Percentiles rank a stretch among this genome's conserved stretches.
Conservation (phyloP, 345 rosid genomes). For the Brassica napus region DNA sequence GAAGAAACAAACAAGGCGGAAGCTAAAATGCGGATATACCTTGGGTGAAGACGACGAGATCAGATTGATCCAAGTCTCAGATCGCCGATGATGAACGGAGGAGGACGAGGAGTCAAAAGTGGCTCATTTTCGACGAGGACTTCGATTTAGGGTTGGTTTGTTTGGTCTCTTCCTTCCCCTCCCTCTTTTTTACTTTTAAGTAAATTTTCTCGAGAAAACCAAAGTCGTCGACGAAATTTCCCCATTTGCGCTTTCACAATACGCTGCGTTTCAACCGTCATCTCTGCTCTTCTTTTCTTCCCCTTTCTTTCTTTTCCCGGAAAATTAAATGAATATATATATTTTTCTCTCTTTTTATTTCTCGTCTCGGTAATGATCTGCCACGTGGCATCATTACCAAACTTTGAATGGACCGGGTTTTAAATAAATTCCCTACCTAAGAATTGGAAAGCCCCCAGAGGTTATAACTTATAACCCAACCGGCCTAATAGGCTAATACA, state of each 20-base stretch:
- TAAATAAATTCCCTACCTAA: too few relatives aligned
- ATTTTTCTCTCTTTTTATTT: background rate
- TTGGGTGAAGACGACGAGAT: background rate
- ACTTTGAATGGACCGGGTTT: too few relatives aligned
- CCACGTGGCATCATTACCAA: constrained; percentile 17
- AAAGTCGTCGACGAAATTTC: constrained; percentile 32
- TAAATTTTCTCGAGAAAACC: constrained; percentile 30
- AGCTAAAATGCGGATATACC: constrained; percentile 21
- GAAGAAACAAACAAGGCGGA: too few relatives aligned
- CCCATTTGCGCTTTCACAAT: constrained; percentile 11
- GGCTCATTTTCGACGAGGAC: constrained; percentile 1
- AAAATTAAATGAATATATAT: constrained; percentile 20
- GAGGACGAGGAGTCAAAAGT: constrained; percentile 6
- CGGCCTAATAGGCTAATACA: too few relatives aligned
- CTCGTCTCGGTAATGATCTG: background rate
- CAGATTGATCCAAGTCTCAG: constrained; percentile 7
- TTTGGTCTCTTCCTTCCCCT: too few relatives aligned
- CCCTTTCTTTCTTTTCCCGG: constrained; percentile 36
- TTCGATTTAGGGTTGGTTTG: constrained; percentile 39
- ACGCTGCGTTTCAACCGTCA: constrained; percentile 40
- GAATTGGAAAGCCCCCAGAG: too few relatives aligned
- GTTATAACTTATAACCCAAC: too few relatives aligned
- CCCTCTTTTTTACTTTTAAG: too few relatives aligned
- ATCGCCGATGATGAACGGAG: constrained; percentile 23
- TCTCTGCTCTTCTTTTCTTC: constrained; percentile 33